Conservation (phyloP, 176 grass and related monocot species). For the Pharus latifolius region DNA sequence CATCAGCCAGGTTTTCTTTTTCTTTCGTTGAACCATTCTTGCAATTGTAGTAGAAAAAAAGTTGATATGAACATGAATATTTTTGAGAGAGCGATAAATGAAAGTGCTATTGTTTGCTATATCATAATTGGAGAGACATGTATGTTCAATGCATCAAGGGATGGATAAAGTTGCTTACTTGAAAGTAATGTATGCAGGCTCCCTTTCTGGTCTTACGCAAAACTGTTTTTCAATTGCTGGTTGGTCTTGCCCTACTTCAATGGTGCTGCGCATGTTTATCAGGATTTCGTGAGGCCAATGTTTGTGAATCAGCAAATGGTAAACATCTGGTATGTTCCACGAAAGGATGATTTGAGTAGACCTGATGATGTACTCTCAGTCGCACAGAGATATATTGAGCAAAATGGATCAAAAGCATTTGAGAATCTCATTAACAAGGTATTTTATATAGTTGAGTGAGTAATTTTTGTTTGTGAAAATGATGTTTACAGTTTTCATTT, state of each 20-base stretch:
- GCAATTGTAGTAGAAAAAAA: too few species aligned
- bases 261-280: conserved; percentile 84
- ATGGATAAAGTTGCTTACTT: conserved; percentile 16
- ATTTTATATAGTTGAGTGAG: conserved; percentile 9
- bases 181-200: conserved; percentile 41
- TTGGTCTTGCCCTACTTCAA: conserved; percentile 89
- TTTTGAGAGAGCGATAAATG: background rate
- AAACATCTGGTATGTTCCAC: conserved; percentile 69
- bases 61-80: too few species aligned
- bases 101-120: background rate
- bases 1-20: background rate
- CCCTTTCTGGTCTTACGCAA: conserved; percentile 85
- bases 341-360: conserved; percentile 43
- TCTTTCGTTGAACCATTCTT: background rate
- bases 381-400: conserved; percentile 75
- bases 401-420: conserved; percentile 85
- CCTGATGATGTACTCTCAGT: conserved; percentile 67
- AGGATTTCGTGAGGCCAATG: conserved; percentile 74
- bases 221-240: conserved; percentile 92
- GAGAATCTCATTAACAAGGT: conserved; percentile 85
- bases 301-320: conserved; percentile 73
- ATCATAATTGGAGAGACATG: background rate
- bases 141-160: background rate
- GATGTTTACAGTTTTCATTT: background rate
- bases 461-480: background rate